These are phyloP conservation scores for Protostelium mycophagum DNA, from an alignment of 78 protist species.

Conservation along the genomic window DNA sequence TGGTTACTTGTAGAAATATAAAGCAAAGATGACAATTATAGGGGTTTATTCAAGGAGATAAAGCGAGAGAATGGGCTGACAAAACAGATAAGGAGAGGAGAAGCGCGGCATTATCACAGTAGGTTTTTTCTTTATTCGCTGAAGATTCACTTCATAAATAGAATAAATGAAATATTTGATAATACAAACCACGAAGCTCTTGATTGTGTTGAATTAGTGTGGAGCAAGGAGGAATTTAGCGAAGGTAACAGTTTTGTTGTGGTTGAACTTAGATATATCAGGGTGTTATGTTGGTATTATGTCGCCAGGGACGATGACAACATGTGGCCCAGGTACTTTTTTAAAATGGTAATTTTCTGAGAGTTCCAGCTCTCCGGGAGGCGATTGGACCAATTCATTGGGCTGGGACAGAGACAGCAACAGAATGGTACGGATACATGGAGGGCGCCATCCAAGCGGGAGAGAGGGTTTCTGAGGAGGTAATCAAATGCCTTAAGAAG, in stretches of 20 bases:
- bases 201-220: slow-evolving; percentile 4
- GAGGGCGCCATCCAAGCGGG: slow-evolving; percentile 62
- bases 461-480: slow-evolving; percentile 29
- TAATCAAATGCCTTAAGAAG: no score
- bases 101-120: slow-evolving; percentile 2
- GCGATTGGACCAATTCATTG: slow-evolving; percentile 53
- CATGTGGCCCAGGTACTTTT: no score
- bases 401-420: slow-evolving; percentile 77
- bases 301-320: neutral
- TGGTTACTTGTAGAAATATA: no score
- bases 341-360: no score
- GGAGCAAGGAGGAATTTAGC: neutral
- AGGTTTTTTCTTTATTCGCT: no score
- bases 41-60: slow-evolving; percentile 28
- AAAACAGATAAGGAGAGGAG: neutral
- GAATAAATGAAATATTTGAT: no score
- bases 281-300: slow-evolving; percentile 20
- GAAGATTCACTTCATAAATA: no score
- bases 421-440: slow-evolving; percentile 57
- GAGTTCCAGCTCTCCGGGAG: slow-evolving; percentile 28
- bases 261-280: neutral
- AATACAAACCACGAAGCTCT: slow-evolving; percentile 7
- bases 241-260: slow-evolving; percentile 27
- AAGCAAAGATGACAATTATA: no score
- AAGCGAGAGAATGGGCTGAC: slow-evolving; percentile 12